phyloP scores from a whole-genome alignment of 306 rosid genomes.

The Arachis hypogaea region DNA sequence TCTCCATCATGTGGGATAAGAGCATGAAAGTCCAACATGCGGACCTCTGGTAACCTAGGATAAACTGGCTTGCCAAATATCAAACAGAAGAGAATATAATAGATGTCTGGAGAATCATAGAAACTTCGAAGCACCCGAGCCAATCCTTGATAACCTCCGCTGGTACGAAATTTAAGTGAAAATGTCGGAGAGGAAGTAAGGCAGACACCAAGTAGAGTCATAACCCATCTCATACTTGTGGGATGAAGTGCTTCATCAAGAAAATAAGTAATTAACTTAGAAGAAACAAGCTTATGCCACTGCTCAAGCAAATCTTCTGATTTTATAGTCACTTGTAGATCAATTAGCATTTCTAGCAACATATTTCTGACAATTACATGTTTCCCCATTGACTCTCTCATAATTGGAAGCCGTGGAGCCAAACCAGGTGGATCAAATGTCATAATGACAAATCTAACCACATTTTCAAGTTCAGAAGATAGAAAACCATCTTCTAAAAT shows the following conservation, averaged over 20 bases:
- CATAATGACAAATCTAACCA: conserved; percentile 96
- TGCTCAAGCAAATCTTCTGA: conserved; percentile 92
- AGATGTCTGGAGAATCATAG: conserved; percentile 96
- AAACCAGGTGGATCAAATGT: conserved; percentile 94
- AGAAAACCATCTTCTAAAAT: conserved; percentile 96
- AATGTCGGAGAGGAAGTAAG: conserved; percentile 92
- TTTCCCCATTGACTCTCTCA: conserved; percentile 96
- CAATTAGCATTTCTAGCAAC: conserved; percentile 98
- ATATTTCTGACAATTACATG: conserved; percentile 98
- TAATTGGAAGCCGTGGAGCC: conserved; percentile 60
- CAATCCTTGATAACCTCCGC: conserved; percentile 98
- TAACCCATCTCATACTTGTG: conserved; percentile 99
- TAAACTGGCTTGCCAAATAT: conserved; percentile 98
- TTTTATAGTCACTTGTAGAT: conserved; percentile 90
- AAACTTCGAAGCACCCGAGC: conserved; percentile 89
- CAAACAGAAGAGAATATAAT: conserved; percentile 93
- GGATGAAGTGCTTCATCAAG: conserved; percentile 99
- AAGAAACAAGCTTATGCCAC: conserved; percentile 98
- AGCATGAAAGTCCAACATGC: conserved; percentile 98
- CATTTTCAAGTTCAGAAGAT: conserved; percentile 91
- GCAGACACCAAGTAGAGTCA: conserved; percentile 99
- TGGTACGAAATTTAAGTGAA: conserved; percentile 87
- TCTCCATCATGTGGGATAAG: conserved; percentile 95
- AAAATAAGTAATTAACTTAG: conserved; percentile 92
- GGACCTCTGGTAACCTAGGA: conserved; percentile 98